Evolutionary conservation across 164 flowering plant genomes (phyloP).

Genomic region (Tetracentron sinense): DNA sequence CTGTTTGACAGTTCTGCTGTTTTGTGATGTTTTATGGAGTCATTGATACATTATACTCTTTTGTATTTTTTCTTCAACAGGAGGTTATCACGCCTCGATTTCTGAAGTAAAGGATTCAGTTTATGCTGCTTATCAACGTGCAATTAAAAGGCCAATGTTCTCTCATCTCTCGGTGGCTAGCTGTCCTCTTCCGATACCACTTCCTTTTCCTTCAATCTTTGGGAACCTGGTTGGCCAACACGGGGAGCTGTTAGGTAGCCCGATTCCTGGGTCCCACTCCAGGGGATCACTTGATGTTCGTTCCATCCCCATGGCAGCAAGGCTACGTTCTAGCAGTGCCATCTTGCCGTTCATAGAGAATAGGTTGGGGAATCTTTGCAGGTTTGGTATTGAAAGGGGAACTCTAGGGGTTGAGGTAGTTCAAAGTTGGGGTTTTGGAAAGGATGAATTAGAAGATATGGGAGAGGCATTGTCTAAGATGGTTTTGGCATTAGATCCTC

Average conservation of each 20-base stretch:
- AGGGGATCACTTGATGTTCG: constrained; percentile 76
- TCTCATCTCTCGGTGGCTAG: constrained; percentile 69
- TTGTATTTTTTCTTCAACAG: constrained; percentile 32
- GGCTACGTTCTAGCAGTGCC: constrained; percentile 78
- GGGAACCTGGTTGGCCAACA: constrained; percentile 50
- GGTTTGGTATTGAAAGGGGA: constrained; percentile 57
- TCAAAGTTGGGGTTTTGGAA: constrained; percentile 76
- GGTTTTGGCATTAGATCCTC: constrained; percentile 48
- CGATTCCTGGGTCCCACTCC: constrained; percentile 29
- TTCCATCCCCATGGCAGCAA: constrained; percentile 84
- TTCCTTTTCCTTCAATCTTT: constrained; percentile 85
- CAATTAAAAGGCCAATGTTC: constrained; percentile 44
- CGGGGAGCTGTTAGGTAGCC: constrained; percentile 54
- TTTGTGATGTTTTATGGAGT: background rate
- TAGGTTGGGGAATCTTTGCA: constrained; percentile 51
- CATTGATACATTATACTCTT: background rate
- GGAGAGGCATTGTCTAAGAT: constrained; percentile 65
- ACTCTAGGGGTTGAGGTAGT: constrained; percentile 55
- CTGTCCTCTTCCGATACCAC: constrained; percentile 86
- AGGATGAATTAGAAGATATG: constrained; percentile 74
- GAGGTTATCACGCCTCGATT: constrained; percentile 44
- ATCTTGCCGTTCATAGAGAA: constrained; percentile 67
- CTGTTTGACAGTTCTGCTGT: background rate
- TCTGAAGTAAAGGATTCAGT: constrained; percentile 60
- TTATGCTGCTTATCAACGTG: constrained; percentile 39